These are phyloP conservation scores for Quercus tomentella DNA, from an alignment of 331 rosid species.

Conservation along the genomic window DNA sequence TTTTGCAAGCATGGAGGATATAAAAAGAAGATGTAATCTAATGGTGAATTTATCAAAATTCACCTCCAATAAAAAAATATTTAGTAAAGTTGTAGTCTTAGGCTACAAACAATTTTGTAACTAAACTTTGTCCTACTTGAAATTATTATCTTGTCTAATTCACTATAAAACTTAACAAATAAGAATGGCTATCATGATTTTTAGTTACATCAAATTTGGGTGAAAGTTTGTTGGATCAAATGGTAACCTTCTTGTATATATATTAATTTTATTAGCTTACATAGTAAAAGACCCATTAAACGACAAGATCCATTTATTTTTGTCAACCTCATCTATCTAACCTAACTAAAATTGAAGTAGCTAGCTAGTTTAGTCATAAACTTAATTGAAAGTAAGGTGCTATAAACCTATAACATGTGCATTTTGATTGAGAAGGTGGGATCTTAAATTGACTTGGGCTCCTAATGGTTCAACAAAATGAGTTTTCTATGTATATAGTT, in stretches of 20 bases:
- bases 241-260: neutral
- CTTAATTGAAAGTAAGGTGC: neutral
- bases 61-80: no score
- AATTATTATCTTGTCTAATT: no score
- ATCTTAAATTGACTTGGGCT: neutral
- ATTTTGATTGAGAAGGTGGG: neutral
- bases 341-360: neutral
- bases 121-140: no score
- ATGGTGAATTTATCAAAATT: no score
- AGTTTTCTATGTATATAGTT: neutral
- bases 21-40: no score
- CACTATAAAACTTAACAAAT: neutral
- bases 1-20: no score
- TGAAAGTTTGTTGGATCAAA: neutral
- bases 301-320: neutral
- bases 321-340: neutral
- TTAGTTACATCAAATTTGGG: neutral
- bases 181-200: neutral
- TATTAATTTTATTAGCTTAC: neutral
- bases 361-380: neutral
- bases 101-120: no score
- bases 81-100: no score
- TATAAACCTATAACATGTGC: neutral
- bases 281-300: neutral
- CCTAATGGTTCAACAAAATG: neutral